Evolutionary conservation across 2,329 filamentous ascomycete species (phyloP).

Genomic region (Penicillium sp.): DNA sequence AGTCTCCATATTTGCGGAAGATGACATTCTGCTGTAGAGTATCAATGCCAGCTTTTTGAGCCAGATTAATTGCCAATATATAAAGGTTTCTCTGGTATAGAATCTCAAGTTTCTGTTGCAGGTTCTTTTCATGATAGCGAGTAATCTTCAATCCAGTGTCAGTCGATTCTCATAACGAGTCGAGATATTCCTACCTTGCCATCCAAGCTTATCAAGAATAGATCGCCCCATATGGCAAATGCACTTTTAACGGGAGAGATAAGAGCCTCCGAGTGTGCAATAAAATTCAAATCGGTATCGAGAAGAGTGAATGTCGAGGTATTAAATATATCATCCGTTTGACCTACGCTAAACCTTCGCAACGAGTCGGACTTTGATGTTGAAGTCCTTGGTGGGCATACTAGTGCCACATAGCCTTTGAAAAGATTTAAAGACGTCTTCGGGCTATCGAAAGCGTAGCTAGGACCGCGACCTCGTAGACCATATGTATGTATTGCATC

Average conservation of each 20-base stretch:
- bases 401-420: slow-evolving; percentile 79
- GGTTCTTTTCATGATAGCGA: slow-evolving; percentile 82
- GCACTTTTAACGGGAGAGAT: slow-evolving; percentile 74
- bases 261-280: slow-evolving; percentile 83
- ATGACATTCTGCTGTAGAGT: slow-evolving; percentile 81
- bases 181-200: slow-evolving; percentile 65
- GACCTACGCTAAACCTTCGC: slow-evolving; percentile 67
- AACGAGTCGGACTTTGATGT: slow-evolving; percentile 56
- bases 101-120: slow-evolving; percentile 88
- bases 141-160: slow-evolving; percentile 57
- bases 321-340: slow-evolving; percentile 75
- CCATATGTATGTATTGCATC: slow-evolving; percentile 96
- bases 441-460: slow-evolving; percentile 84
- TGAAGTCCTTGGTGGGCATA: slow-evolving; percentile 69
- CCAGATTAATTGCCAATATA: slow-evolving; percentile 83
- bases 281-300: slow-evolving; percentile 85
- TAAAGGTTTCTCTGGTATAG: slow-evolving; percentile 93
- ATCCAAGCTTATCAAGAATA: slow-evolving; percentile 86
- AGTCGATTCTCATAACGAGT: neutral
- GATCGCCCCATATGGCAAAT: slow-evolving; percentile 83
- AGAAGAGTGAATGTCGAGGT: slow-evolving; percentile 85
- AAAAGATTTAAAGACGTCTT: slow-evolving; percentile 79
- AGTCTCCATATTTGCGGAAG: slow-evolving; percentile 88
- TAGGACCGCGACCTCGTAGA: slow-evolving; percentile 76
- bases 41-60: slow-evolving; percentile 82